Evolutionary conservation across 106 monocot genomes (phyloP).

Genomic region (Posidonia australis): DNA sequence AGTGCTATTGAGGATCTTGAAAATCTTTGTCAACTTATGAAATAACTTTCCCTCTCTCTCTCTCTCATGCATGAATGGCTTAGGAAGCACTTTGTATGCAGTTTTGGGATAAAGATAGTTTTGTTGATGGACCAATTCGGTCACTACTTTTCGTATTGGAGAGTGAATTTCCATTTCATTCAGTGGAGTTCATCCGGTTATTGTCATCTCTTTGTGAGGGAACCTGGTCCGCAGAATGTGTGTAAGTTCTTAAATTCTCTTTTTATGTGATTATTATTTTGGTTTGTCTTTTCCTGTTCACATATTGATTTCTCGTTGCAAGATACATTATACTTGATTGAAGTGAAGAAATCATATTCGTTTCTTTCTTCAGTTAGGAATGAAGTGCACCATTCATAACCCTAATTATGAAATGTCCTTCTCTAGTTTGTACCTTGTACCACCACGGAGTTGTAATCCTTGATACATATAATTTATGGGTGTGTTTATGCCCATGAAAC

Average conservation of each 20-base stretch:
- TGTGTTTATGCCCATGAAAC: too few relatives aligned
- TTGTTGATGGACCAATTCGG: conserved; percentile 86
- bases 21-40: neutral
- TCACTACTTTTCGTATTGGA: conserved; percentile 71
- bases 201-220: conserved; percentile 85
- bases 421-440: too few relatives aligned
- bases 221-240: conserved; percentile 83
- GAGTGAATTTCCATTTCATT: conserved; percentile 75
- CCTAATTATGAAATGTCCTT: too few relatives aligned
- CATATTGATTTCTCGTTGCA: neutral
- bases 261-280: neutral
- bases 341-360: too few relatives aligned
- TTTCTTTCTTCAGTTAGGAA: too few relatives aligned
- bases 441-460: too few relatives aligned
- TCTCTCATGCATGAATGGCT: conserved; percentile 5
- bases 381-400: too few relatives aligned
- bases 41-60: neutral
- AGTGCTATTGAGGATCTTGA: neutral
- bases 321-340: too few relatives aligned
- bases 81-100: conserved; percentile 83
- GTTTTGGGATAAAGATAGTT: conserved; percentile 93
- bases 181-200: conserved; percentile 41
- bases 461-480: too few relatives aligned
- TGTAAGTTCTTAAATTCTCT: conserved; percentile 43
- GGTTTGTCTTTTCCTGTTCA: neutral